Percentiles rank a stretch among this genome's conserved stretches.
These are phyloP conservation scores for Torulaspora gathmanii DNA, from an alignment of 805 yeast genomes.

Conservation along the genomic window DNA sequence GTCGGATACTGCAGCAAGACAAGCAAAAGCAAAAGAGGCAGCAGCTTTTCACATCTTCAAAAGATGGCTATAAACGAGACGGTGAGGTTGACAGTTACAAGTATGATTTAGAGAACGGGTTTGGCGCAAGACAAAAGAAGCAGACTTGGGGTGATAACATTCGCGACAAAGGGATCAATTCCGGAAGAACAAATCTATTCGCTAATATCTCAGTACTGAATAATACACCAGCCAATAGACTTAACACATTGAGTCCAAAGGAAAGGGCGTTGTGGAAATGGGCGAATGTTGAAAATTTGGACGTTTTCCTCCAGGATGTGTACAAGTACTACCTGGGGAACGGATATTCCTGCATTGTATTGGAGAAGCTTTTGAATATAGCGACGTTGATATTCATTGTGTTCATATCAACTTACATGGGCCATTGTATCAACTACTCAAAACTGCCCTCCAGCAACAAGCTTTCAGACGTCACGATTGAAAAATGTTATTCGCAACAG, in stretches of 20 bases:
- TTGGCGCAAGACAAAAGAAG: constrained; percentile 4
- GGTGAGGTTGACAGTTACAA: not conserved
- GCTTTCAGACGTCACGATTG: constrained; percentile 37
- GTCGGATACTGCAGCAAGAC: constrained; percentile 15
- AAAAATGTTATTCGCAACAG: constrained; percentile 38
- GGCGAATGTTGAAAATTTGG: constrained; percentile 94
- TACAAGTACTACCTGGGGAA: constrained; percentile 81
- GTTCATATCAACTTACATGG: constrained; percentile 69
- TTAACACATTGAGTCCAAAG: constrained; percentile 49
- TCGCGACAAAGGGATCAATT: constrained; percentile 3
- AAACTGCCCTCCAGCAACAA: constrained; percentile 36
- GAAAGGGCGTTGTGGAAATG: constrained; percentile 91
- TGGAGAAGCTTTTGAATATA: constrained; percentile 62
- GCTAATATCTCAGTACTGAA: constrained; percentile 26
- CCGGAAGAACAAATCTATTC: constrained; percentile 24
- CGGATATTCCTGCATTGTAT: constrained; percentile 75
- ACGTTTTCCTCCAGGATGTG: constrained; percentile 74
- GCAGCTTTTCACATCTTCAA: constrained; percentile 15
- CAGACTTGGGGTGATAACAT: not conserved
- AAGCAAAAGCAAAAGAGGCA: constrained; percentile 7
- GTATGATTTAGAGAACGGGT: constrained; percentile 11
- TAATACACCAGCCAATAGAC: constrained; percentile 24
- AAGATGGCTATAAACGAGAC: constrained; percentile 4
- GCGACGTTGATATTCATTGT: constrained; percentile 75
- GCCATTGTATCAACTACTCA: constrained; percentile 73